These are phyloP conservation scores for Pseudocercospora cruenta DNA, from an alignment of 2,329 filamentous ascomycete genomes.

Conservation along the genomic window DNA sequence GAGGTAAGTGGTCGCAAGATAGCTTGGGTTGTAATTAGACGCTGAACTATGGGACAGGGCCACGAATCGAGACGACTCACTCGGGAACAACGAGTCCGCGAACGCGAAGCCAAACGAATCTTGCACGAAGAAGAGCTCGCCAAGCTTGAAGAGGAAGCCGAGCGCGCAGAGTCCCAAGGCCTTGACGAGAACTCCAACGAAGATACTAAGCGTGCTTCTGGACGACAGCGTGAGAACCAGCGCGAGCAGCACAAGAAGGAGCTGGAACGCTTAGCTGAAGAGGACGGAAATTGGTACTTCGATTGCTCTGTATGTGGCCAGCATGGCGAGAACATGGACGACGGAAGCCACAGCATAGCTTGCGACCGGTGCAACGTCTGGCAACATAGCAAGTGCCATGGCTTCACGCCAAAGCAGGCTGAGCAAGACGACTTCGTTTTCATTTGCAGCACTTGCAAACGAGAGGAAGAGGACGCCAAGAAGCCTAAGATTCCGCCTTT, in stretches of 20 bases:
- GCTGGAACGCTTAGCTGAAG: slow-evolving; percentile 68
- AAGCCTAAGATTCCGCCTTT: slow-evolving; percentile 65
- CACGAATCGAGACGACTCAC: slow-evolving; percentile 80
- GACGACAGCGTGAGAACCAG: slow-evolving; percentile 78
- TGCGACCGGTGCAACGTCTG: slow-evolving; percentile 94
- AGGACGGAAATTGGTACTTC: slow-evolving; percentile 88
- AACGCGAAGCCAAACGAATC: slow-evolving; percentile 82
- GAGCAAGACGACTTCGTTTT: slow-evolving; percentile 88
- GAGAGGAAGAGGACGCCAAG: slow-evolving; percentile 64
- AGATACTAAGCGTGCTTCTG: slow-evolving; percentile 64
- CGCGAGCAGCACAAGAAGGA: slow-evolving; percentile 79
- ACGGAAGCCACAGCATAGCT: slow-evolving; percentile 89
- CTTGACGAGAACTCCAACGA: slow-evolving; percentile 63
- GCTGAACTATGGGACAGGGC: slow-evolving; percentile 54
- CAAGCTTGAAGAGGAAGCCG: slow-evolving; percentile 66
- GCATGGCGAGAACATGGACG: slow-evolving; percentile 85
- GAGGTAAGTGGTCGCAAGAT: slow-evolving; percentile 47
- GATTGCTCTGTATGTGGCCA: slow-evolving; percentile 87
- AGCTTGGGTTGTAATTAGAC: not conserved
- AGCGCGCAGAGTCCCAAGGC: slow-evolving; percentile 34
- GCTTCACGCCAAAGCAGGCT: slow-evolving; percentile 75
- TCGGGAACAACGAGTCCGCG: slow-evolving; percentile 80
- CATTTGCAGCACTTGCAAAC: slow-evolving; percentile 76
- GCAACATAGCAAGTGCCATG: slow-evolving; percentile 94
- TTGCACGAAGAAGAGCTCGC: slow-evolving; percentile 82